A percentile compares a stretch with the other conserved stretches of the same genome.
These are phyloP conservation scores for Poa annua DNA, from an alignment of 176 grass and related monocot species.

Conservation along the genomic window DNA sequence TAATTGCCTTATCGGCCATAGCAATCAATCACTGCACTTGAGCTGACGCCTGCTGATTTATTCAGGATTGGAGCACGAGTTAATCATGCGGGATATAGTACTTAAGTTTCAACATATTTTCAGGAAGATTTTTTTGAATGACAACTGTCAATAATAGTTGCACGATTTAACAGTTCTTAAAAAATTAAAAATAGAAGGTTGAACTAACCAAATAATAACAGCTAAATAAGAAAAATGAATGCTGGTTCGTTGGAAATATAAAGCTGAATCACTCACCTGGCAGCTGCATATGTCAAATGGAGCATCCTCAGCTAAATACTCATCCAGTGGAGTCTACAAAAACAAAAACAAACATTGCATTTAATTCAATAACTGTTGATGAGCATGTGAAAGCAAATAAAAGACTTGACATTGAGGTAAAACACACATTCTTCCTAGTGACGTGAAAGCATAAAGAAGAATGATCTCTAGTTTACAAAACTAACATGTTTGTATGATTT, in stretches of 20 bases:
- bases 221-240: not conserved
- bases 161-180: not conserved
- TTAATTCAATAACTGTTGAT: conserved; percentile 4
- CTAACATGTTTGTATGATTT: conserved; percentile 12
- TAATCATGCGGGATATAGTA: not conserved
- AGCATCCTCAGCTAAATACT: conserved; percentile 83
- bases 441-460: not conserved
- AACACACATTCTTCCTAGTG: not conserved
- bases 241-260: not conserved
- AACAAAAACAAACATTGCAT: not conserved
- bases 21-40: too few relatives aligned
- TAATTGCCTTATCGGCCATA: too few relatives aligned
- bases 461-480: conserved; percentile 23
- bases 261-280: conserved; percentile 58
- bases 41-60: too few relatives aligned
- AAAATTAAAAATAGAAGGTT: conserved; percentile 16
- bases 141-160: not conserved
- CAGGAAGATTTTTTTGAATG: not conserved
- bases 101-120: conserved; percentile 7
- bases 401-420: not conserved
- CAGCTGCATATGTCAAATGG: conserved; percentile 95
- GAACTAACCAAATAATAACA: conserved; percentile 23
- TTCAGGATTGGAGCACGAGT: too few relatives aligned
- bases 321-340: conserved; percentile 74
- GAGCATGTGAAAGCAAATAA: conserved; percentile 5